Evolutionary conservation across 768 basidiomycete genomes (phyloP).

Genomic region (Hydnum rufescens): DNA sequence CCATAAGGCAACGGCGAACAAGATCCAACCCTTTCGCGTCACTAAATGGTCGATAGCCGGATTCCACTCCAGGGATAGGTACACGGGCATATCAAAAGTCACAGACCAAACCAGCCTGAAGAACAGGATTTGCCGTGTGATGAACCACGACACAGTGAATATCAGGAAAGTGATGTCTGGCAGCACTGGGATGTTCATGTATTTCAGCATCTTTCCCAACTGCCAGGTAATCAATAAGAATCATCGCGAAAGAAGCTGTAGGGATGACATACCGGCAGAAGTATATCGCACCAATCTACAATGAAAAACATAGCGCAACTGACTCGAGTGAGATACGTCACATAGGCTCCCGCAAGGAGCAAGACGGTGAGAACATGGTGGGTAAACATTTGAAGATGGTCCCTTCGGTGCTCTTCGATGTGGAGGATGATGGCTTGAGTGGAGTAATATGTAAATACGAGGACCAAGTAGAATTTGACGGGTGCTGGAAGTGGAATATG

Average conservation of each 20-base stretch:
- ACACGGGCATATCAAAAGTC: no score
- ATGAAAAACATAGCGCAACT: conserved; percentile 79
- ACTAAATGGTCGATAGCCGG: no score
- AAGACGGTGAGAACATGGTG: conserved; percentile 84
- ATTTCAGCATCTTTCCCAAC: conserved; percentile 89
- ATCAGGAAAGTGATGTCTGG: no score
- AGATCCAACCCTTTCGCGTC: no score
- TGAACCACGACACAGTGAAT: no score
- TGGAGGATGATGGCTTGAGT: conserved; percentile 86
- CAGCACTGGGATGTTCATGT: conserved; percentile 25
- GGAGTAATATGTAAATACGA: conserved; percentile 70
- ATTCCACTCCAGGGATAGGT: no score
- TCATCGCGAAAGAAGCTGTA: not conserved
- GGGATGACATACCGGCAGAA: conserved; percentile 44
- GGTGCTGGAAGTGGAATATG: conserved; percentile 59
- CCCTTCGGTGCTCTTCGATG: conserved; percentile 78
- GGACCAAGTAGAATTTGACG: conserved; percentile 78
- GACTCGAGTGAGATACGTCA: conserved; percentile 58
- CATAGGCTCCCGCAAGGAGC: conserved; percentile 62
- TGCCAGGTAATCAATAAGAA: conserved; percentile 16
- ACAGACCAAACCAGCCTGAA: not conserved
- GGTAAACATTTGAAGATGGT: conserved; percentile 88
- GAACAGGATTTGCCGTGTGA: not conserved
- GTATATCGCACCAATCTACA: conserved; percentile 90
- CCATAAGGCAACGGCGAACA: conserved; percentile 26